Base-by-base conservation (phyloP, 352 stramenopile species). In the Phytopythium montanum region DNA sequence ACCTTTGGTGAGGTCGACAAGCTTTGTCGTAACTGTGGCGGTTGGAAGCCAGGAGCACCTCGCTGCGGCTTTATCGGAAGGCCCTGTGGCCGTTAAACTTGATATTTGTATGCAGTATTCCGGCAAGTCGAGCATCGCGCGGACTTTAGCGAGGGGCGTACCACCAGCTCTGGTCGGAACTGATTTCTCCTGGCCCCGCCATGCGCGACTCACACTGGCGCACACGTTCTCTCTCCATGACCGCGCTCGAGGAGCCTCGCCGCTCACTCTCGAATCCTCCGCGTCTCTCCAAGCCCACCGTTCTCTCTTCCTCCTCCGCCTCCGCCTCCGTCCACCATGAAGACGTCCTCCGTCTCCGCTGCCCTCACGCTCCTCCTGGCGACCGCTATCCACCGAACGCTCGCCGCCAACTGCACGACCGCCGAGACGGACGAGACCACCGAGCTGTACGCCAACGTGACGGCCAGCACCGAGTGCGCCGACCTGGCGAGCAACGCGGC, bases 21-120 rank as follows among this genome's bases (percentile, higher is more conserved):
- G 92, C 56, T 60, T 58, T 3, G 33, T 75, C 65, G 74, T 64
- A 41, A 66, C 71, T 25, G 39, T 49, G n/a, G n/a, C n/a, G n/a
- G n/a, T n/a, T n/a, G n/a, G n/a, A n/a, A n/a, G n/a, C n/a, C n/a
- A n/a, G n/a, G n/a, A n/a, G n/a, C n/a, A n/a, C n/a, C n/a, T n/a
- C n/a, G n/a, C n/a, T n/a, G n/a, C n/a, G n/a, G n/a, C n/a, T n/a
- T n/a, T n/a, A n/a, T n/a, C n/a, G n/a, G n/a, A n/a, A n/a, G n/a
- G n/a, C n/a, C n/a, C n/a, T n/a, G n/a, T n/a, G n/a, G n/a, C n/a
- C n/a, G n/a, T n/a, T n/a, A n/a, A n/a, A n/a, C n/a, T n/a, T n/a
- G n/a, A n/a, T n/a, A n/a, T n/a, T n/a, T n/a, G n/a, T n/a, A n/a
- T n/a, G n/a, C n/a, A n/a, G n/a, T n/a, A n/a, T n/a, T n/a, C n/a